Conservation (phyloP, 2,329 filamentous ascomycete genomes). For the Colletotrichum destructivum region DNA sequence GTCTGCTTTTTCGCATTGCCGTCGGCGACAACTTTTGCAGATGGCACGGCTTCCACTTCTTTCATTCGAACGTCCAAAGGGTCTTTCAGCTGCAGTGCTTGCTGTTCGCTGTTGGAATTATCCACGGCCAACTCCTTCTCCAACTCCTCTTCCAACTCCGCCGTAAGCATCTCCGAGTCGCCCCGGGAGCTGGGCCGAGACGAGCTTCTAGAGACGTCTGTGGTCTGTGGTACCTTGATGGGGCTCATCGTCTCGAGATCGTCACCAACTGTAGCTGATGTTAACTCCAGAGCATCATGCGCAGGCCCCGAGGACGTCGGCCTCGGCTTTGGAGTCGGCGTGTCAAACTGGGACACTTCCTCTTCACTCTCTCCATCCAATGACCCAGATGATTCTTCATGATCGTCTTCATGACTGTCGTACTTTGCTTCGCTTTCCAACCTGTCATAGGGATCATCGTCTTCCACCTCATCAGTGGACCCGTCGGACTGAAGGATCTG, state of each 20-base stretch:
- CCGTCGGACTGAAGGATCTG: constrained; percentile 33
- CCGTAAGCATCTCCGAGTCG: constrained; percentile 26
- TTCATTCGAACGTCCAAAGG: neutral
- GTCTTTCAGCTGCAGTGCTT: neutral
- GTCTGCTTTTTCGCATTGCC: neutral
- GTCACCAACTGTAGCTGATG: constrained; percentile 14
- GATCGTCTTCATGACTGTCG: neutral
- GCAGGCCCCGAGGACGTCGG: neutral
- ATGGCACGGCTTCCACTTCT: neutral
- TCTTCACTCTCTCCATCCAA: constrained; percentile 24
- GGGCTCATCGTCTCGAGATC: constrained; percentile 42
- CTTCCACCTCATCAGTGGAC: constrained; percentile 33
- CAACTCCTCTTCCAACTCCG: constrained; percentile 34
- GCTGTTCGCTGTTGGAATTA: neutral
- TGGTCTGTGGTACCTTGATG: constrained; percentile 19
- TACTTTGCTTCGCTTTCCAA: constrained; percentile 29
- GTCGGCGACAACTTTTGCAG: neutral
- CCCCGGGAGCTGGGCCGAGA: constrained; percentile 17
- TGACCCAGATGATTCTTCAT: neutral
- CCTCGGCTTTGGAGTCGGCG: constrained; percentile 30
- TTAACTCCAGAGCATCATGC: constrained; percentile 14
- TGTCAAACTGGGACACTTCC: constrained; percentile 18
- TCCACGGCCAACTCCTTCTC: constrained; percentile 28
- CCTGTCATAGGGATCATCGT: constrained; percentile 17
- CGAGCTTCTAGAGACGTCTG: neutral